phyloP scores from a whole-genome alignment of 2,329 filamentous ascomycete species.

The Colletotrichum plurivorum region DNA sequence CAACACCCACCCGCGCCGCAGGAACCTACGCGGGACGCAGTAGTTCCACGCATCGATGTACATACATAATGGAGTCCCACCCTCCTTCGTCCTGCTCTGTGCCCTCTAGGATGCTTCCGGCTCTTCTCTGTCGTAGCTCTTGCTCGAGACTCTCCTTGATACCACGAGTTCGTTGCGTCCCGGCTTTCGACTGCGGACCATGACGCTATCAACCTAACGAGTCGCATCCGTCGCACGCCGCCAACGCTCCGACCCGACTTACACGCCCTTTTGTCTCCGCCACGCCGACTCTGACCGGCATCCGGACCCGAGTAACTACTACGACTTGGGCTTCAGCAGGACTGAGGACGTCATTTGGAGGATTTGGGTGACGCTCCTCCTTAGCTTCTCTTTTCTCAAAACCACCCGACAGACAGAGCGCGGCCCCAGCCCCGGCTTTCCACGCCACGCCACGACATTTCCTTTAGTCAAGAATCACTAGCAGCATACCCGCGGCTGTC shows the following conservation, averaged over 20 bases:
- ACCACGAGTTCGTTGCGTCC: slow-evolving; percentile 31
- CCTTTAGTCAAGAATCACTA: not conserved
- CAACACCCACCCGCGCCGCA: slow-evolving; percentile 27
- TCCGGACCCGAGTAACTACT: slow-evolving; percentile 1
- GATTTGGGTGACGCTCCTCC: slow-evolving; percentile 7
- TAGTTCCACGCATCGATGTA: slow-evolving; percentile 26
- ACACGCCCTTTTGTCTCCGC: not conserved
- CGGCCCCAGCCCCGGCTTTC: not conserved
- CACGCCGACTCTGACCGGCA: not conserved
- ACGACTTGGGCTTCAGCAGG: slow-evolving; percentile 32
- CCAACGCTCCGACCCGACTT: slow-evolving; percentile 20
- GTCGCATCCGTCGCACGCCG: slow-evolving; percentile 8
- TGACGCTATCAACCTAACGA: slow-evolving; percentile 34
- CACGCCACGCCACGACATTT: not conserved
- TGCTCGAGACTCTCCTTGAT: slow-evolving; percentile 40
- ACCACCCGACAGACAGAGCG: not conserved
- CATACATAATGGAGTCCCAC: slow-evolving; percentile 38
- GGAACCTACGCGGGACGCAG: slow-evolving; percentile 19
- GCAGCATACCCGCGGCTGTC: slow-evolving; percentile 5
- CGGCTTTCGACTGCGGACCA: slow-evolving; percentile 21
- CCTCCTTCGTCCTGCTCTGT: slow-evolving; percentile 24
- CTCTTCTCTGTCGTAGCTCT: slow-evolving; percentile 27
- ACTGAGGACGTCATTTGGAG: slow-evolving; percentile 23
- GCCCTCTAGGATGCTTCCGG: slow-evolving; percentile 28
- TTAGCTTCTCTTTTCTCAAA: not conserved